These are phyloP conservation scores for Blastocladiella emersonii DNA, from an alignment of 371 early-diverging fungal genomes.

Conservation along the genomic window DNA sequence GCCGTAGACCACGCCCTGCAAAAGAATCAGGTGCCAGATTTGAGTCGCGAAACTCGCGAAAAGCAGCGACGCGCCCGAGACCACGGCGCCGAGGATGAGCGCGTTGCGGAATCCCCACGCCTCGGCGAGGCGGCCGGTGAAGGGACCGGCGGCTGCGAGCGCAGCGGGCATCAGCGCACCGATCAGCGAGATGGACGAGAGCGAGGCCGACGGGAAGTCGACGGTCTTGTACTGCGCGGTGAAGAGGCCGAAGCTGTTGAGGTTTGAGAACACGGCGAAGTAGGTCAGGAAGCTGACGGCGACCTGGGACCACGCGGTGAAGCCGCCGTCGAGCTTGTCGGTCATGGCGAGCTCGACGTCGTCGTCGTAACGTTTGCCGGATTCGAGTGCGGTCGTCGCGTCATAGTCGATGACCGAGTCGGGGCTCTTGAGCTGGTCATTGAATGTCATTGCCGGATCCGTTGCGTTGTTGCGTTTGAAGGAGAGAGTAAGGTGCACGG, in stretches of 20 bases:
- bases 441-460: too few species aligned
- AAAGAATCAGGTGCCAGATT: too few species aligned
- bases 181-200: conserved; percentile 27
- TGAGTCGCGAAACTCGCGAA: too few species aligned
- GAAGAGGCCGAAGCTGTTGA: conserved; percentile 30
- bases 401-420: too few species aligned
- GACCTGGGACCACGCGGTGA: conserved; percentile 32
- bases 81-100: conserved; percentile 22
- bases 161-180: too few species aligned
- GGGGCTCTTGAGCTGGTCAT: too few species aligned
- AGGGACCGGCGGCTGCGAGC: conserved; percentile 16
- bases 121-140: conserved; percentile 23
- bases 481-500: too few species aligned
- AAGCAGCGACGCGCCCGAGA: conserved; percentile 25
- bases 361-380: too few species aligned
- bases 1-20: conserved; percentile 44
- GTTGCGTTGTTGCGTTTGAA: too few species aligned
- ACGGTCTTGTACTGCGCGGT: conserved; percentile 23
- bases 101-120: conserved; percentile 22
- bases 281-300: conserved; percentile 37
- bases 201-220: conserved; percentile 18
- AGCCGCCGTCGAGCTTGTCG: too few species aligned
- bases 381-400: too few species aligned
- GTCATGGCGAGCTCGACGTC: too few species aligned
- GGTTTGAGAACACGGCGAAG: conserved; percentile 34